Percentiles rank a stretch among this genome's conserved stretches.
phyloP scores from a whole-genome alignment of 2,329 filamentous ascomycete species.

The Colletotrichum paranaense region DNA sequence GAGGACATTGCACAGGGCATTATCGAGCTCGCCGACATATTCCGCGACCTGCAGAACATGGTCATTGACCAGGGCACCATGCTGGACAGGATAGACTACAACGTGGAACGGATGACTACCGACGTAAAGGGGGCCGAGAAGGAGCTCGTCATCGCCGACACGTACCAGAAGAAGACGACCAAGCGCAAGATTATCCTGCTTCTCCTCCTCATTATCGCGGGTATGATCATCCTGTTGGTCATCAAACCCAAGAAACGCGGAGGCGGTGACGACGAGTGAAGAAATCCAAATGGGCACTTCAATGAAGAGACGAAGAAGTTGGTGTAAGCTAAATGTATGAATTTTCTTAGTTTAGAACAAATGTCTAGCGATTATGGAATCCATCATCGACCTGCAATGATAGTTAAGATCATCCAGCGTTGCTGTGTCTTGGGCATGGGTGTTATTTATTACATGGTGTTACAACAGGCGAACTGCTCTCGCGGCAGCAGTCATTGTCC shows the following conservation, averaged over 20 bases:
- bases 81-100: slow-evolving; percentile 96
- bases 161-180: slow-evolving; percentile 87
- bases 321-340: slow-evolving; percentile 41
- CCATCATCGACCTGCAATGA: background rate
- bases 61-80: slow-evolving; percentile 92
- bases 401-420: background rate
- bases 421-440: background rate
- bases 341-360: slow-evolving; percentile 34
- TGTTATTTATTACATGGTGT: background rate
- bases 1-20: slow-evolving; percentile 98
- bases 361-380: slow-evolving; percentile 29
- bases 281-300: background rate
- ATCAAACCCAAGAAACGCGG: slow-evolving; percentile 77
- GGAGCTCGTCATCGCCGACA: slow-evolving; percentile 87
- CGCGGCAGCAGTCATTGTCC: background rate
- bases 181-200: slow-evolving; percentile 95
- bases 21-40: slow-evolving; percentile 95
- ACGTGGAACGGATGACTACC: slow-evolving; percentile 93
- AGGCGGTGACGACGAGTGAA: slow-evolving; percentile 40
- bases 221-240: slow-evolving; percentile 85
- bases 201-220: slow-evolving; percentile 85
- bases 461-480: background rate
- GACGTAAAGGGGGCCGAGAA: slow-evolving; percentile 95
- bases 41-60: slow-evolving; percentile 96
- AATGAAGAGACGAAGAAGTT: slow-evolving; percentile 19